These are phyloP conservation scores for Chaetothyriales sp. DNA, from an alignment of 2,329 filamentous ascomycete species.

Conservation along the genomic window DNA sequence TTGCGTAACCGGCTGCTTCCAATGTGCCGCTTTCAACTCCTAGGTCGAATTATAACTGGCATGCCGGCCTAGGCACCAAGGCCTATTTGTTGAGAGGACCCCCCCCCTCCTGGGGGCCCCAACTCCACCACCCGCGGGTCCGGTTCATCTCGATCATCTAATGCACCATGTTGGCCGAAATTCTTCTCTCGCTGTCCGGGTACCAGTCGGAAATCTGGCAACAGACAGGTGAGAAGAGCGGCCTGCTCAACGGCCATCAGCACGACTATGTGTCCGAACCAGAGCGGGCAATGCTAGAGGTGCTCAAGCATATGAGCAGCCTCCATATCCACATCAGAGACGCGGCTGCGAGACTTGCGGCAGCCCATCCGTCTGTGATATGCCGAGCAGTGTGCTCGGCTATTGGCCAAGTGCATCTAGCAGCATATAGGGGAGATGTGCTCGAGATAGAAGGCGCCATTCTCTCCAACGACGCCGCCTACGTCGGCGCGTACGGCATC, in stretches of 20 bases:
- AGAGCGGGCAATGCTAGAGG: slow-evolving; percentile 67
- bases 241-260: slow-evolving; percentile 25
- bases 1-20: slow-evolving; percentile 7
- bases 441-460: slow-evolving; percentile 72
- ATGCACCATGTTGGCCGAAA: slow-evolving; percentile 87
- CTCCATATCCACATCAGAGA: slow-evolving; percentile 60
- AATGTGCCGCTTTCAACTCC: slow-evolving; percentile 36
- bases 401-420: slow-evolving; percentile 60
- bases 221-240: slow-evolving; percentile 32
- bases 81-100: slow-evolving; percentile 4
- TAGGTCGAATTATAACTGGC: slow-evolving; percentile 31
- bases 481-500: slow-evolving; percentile 85
- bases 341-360: slow-evolving; percentile 53
- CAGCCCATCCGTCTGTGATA: slow-evolving; percentile 62
- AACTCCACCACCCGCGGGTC: slow-evolving; percentile 1
- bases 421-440: slow-evolving; percentile 68
- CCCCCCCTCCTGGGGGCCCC: slow-evolving; percentile 7
- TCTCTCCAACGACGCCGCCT: slow-evolving; percentile 57
- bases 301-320: slow-evolving; percentile 62
- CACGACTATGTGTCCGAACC: slow-evolving; percentile 50
- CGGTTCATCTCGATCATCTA: background rate
- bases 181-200: slow-evolving; percentile 88
- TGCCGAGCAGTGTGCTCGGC: slow-evolving; percentile 77
- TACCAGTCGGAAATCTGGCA: slow-evolving; percentile 68
- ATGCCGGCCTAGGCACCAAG: slow-evolving; percentile 24